Evolutionary conservation across 1,284 basidiomycete genomes (phyloP).

Genomic region (Sphaerobolus stellatus): DNA sequence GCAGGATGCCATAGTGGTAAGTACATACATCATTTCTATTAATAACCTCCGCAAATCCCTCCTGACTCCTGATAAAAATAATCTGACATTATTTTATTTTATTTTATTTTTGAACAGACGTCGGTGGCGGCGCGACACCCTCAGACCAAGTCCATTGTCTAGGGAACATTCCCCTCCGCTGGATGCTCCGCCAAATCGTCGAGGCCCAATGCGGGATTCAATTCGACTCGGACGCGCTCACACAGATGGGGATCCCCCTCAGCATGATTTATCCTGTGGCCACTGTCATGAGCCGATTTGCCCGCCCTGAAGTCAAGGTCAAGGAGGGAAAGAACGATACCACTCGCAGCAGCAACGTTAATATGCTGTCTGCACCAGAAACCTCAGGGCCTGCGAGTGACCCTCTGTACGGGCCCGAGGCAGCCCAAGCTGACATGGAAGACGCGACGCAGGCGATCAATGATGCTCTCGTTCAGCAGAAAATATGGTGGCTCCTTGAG

Average conservation of each 20-base stretch:
- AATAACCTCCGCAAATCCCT: not conserved
- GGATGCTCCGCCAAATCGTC: slow-evolving; percentile 67
- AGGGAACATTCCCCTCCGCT: slow-evolving; percentile 62
- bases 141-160: slow-evolving; percentile 46
- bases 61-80: not conserved
- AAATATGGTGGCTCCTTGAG: slow-evolving; percentile 46
- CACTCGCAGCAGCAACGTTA: slow-evolving; percentile 2
- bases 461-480: slow-evolving; percentile 33
- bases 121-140: slow-evolving; percentile 61
- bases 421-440: slow-evolving; percentile 16
- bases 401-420: not conserved
- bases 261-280: slow-evolving; percentile 1
- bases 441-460: slow-evolving; percentile 34
- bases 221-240: slow-evolving; percentile 47
- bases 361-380: not conserved
- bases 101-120: too few relatives aligned
- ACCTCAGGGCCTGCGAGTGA: too few relatives aligned
- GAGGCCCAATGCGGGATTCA: slow-evolving; percentile 48
- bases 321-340: not conserved
- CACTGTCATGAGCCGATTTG: not conserved
- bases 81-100: not conserved
- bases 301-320: not conserved
- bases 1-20: slow-evolving; percentile 57
- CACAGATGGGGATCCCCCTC: slow-evolving; percentile 24
- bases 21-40: slow-evolving; percentile 22